Percentiles rank a stretch among this genome's conserved stretches.
phyloP scores from a whole-genome alignment of 2,329 filamentous ascomycete species.

The Xylaria polymorpha region DNA sequence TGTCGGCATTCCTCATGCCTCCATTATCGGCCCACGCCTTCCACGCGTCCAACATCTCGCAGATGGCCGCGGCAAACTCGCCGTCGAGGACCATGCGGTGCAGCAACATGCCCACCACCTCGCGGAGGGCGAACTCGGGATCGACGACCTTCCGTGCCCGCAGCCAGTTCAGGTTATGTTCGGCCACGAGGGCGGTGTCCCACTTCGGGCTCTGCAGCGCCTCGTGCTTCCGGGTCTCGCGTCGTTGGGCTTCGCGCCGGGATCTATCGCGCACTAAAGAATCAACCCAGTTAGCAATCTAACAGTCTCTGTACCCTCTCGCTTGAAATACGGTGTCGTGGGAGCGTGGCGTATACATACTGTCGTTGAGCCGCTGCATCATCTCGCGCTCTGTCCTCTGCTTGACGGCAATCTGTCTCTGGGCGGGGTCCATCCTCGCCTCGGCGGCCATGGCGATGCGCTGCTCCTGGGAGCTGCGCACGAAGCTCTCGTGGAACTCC shows the following conservation, averaged over 20 bases:
- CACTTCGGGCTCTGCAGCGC: constrained; percentile 66
- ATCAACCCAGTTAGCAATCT: neutral
- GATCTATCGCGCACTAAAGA: constrained; percentile 54
- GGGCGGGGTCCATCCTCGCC: constrained; percentile 55
- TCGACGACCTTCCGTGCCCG: constrained; percentile 48
- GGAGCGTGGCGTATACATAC: constrained; percentile 50
- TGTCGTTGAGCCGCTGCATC: constrained; percentile 59
- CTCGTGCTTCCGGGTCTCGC: constrained; percentile 60
- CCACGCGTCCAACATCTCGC: constrained; percentile 62
- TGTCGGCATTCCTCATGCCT: constrained; percentile 63
- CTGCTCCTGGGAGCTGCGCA: constrained; percentile 55
- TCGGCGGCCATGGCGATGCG: constrained; percentile 58
- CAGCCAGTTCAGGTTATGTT: constrained; percentile 60
- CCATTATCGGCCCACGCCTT: constrained; percentile 66
- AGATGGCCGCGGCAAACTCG: constrained; percentile 56
- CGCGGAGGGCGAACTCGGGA: constrained; percentile 50
- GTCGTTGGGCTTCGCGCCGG: constrained; percentile 56
- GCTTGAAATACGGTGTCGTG: neutral
- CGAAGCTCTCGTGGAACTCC: constrained; percentile 51
- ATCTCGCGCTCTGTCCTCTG: constrained; percentile 57
- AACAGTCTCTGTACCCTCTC: neutral
- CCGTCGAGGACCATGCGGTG: constrained; percentile 65
- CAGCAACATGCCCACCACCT: constrained; percentile 59
- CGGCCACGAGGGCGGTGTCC: constrained; percentile 60
- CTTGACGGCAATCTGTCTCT: constrained; percentile 56